These are phyloP conservation scores for Yamadazyma jaroonii DNA, from an alignment of 1,139 yeast species.

Conservation along the genomic window DNA sequence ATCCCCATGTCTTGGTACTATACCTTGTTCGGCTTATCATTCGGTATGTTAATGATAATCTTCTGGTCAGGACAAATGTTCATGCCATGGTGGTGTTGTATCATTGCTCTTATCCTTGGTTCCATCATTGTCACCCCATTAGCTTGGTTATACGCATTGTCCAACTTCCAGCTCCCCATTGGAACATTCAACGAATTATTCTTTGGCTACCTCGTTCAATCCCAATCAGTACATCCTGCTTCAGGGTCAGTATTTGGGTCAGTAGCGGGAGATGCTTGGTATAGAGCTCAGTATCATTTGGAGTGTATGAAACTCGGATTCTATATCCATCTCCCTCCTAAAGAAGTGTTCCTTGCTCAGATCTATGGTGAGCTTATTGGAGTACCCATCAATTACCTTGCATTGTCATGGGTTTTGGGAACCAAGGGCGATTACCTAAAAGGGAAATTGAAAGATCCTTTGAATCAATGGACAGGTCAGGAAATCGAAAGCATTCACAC, in stretches of 20 bases:
- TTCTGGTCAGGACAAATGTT: slow-evolving; percentile 38
- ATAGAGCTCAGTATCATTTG: slow-evolving; percentile 48
- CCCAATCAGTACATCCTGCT: slow-evolving; percentile 38
- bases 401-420: slow-evolving; percentile 43
- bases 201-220: slow-evolving; percentile 45
- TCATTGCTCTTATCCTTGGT: slow-evolving; percentile 43
- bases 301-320: slow-evolving; percentile 49
- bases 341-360: slow-evolving; percentile 45
- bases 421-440: slow-evolving; percentile 36
- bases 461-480: slow-evolving; percentile 56
- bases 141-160: slow-evolving; percentile 49
- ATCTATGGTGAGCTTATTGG: slow-evolving; percentile 50
- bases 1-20: slow-evolving; percentile 45
- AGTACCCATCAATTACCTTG: slow-evolving; percentile 47
- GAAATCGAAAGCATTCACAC: slow-evolving; percentile 38
- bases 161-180: slow-evolving; percentile 50
- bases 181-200: slow-evolving; percentile 51
- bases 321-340: slow-evolving; percentile 48
- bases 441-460: slow-evolving; percentile 40
- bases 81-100: slow-evolving; percentile 50
- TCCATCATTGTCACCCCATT: slow-evolving; percentile 46
- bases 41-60: slow-evolving; percentile 30
- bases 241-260: slow-evolving; percentile 50
- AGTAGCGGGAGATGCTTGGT: slow-evolving; percentile 54
- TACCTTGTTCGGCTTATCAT: slow-evolving; percentile 30